Conservation (phyloP, 805 yeast genomes). For the Starmerella lactis-condensi region DNA sequence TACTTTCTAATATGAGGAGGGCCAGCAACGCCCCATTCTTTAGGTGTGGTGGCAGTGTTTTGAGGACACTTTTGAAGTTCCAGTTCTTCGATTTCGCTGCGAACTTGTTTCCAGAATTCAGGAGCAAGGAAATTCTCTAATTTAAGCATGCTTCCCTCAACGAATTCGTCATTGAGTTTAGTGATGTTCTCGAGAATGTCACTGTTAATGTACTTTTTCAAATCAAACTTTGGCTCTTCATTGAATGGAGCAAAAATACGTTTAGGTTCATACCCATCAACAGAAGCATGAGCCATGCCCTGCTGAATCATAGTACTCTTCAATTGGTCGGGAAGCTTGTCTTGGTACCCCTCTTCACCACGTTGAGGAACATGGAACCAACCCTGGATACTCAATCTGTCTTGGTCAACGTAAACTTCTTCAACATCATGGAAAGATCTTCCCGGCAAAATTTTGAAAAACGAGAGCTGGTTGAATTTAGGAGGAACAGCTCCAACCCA, state of each 20-base stretch:
- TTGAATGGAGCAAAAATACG: constrained; percentile 13
- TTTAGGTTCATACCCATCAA: constrained; percentile 70
- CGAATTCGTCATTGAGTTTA: constrained; percentile 34
- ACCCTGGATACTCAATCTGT: constrained; percentile 84
- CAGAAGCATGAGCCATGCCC: constrained; percentile 54
- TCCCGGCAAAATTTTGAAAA: constrained; percentile 92
- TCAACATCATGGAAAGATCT: constrained; percentile 94
- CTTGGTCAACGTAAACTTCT: constrained; percentile 82
- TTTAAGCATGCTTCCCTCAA: constrained; percentile 51
- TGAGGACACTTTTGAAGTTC: constrained; percentile 22
- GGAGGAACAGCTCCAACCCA: constrained; percentile 55
- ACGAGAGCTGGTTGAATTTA: constrained; percentile 88
- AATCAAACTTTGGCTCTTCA: constrained; percentile 27
- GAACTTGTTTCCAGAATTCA: constrained; percentile 32
- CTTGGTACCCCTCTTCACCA: constrained; percentile 68
- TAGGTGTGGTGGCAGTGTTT: constrained; percentile 6
- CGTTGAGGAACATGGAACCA: constrained; percentile 97
- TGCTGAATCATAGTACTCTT: constrained; percentile 47
- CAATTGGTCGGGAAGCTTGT: constrained; percentile 41
- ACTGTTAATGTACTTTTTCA: constrained; percentile 39
- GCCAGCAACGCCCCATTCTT: constrained; percentile 77
- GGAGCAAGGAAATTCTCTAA: constrained; percentile 43
- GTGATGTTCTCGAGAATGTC: constrained; percentile 29
- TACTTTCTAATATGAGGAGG: constrained; percentile 90
- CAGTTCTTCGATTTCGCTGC: constrained; percentile 34